Evolutionary conservation across 306 rosid species (phyloP).

Genomic region (Vigna radiata): DNA sequence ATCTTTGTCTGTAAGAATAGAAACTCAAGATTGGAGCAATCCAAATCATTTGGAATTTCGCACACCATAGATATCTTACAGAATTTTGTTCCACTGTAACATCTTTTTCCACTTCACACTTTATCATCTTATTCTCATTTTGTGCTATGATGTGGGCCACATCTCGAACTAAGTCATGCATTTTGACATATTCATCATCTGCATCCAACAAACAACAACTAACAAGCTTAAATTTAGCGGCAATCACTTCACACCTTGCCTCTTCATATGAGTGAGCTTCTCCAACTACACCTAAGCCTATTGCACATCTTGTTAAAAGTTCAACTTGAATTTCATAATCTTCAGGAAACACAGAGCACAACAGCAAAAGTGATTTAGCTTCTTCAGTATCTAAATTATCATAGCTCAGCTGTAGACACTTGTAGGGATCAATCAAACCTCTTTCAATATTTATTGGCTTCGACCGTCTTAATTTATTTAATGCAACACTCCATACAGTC

Average conservation of each 20-base stretch:
- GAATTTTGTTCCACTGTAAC: neutral
- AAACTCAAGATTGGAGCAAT: slow-evolving; percentile 21
- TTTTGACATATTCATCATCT: neutral
- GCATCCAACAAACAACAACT: slow-evolving; percentile 23
- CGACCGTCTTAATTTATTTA: neutral
- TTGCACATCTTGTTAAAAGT: neutral
- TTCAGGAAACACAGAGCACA: slow-evolving; percentile 44
- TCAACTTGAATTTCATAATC: slow-evolving; percentile 34
- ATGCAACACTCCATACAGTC: neutral
- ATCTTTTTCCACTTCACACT: neutral
- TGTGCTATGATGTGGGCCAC: neutral
- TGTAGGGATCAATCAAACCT: neutral
- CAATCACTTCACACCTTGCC: slow-evolving; percentile 7
- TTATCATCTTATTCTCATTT: neutral
- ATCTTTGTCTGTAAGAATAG: neutral
- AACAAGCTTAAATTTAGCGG: neutral
- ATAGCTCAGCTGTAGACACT: slow-evolving; percentile 33
- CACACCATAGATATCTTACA: slow-evolving; percentile 10
- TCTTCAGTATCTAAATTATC: neutral
- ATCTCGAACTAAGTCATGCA: slow-evolving; percentile 42
- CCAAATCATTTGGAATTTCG: neutral
- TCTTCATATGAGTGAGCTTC: neutral
- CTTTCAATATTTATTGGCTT: neutral
- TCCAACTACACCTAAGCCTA: slow-evolving; percentile 28
- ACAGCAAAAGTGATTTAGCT: slow-evolving; percentile 9